phyloP scores from a whole-genome alignment of 2,329 filamentous ascomycete species.

The Penicillium hordei region DNA sequence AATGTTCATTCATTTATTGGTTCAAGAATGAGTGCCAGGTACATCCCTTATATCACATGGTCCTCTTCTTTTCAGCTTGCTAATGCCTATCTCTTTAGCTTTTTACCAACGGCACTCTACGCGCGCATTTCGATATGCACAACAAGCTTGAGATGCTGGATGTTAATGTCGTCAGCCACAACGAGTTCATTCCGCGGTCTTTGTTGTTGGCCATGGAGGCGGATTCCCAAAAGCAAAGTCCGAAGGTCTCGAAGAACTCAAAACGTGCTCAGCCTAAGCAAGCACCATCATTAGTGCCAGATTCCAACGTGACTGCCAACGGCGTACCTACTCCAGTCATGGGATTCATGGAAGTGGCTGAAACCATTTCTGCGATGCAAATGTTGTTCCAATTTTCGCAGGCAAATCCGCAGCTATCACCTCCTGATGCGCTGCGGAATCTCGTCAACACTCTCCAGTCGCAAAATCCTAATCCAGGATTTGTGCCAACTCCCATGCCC shows the following conservation, averaged over 20 bases:
- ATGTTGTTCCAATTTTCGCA: conserved; percentile 59
- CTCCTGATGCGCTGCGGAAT: conserved; percentile 55
- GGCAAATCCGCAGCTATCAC: conserved; percentile 52
- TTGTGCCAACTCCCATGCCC: conserved; percentile 32
- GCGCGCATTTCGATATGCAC: conserved; percentile 73
- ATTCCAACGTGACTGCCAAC: conserved; percentile 48
- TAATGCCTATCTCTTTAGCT: conserved; percentile 51
- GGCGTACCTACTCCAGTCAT: conserved; percentile 59
- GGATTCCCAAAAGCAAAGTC: conserved; percentile 57
- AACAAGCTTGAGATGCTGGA: conserved; percentile 84
- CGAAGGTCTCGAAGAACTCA: conserved; percentile 58
- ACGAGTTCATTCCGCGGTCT: conserved; percentile 78
- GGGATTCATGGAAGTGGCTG: conserved; percentile 64
- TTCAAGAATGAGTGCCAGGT: conserved; percentile 82
- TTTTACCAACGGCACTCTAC: conserved; percentile 72
- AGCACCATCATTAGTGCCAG: conserved; percentile 44
- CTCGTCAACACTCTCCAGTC: conserved; percentile 50
- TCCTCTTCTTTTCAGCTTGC: not conserved
- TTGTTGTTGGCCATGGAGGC: conserved; percentile 52
- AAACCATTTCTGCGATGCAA: conserved; percentile 65
- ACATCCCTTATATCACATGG: conserved; percentile 43
- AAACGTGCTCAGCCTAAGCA: conserved; percentile 54
- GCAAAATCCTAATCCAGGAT: conserved; percentile 34
- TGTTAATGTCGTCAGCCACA: conserved; percentile 72
- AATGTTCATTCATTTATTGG: conserved; percentile 83